phyloP scores from a whole-genome alignment of 495 filamentous ascomycete genomes.

The Amorphotheca resinae region DNA sequence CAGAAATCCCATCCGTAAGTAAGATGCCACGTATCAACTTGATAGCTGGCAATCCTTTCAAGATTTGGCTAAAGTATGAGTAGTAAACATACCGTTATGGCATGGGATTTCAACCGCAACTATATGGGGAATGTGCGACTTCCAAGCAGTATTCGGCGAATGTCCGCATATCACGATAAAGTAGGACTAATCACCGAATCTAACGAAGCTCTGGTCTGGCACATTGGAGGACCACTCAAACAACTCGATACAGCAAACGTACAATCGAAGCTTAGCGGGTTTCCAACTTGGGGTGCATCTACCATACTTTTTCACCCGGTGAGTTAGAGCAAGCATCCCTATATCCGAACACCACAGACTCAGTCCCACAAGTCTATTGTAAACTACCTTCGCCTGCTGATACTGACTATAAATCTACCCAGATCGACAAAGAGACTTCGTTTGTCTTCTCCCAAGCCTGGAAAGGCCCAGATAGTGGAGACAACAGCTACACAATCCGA shows the following conservation, averaged over 20 bases:
- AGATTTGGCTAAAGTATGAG: background rate
- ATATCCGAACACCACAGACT: no score
- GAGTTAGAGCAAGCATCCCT: background rate
- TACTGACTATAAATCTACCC: no score
- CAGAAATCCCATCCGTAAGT: slow-evolving; percentile 1
- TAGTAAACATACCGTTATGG: background rate
- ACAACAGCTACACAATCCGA: background rate
- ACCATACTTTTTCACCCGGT: background rate
- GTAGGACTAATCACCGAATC: slow-evolving; percentile 10
- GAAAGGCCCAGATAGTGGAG: background rate
- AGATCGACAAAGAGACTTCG: background rate
- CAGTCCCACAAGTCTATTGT: no score
- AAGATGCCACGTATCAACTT: background rate
- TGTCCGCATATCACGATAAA: slow-evolving; percentile 3
- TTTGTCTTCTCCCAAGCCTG: background rate
- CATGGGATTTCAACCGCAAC: background rate
- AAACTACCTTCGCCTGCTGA: no score
- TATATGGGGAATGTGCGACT: slow-evolving; percentile 4
- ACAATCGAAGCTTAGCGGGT: background rate
- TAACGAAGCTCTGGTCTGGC: slow-evolving; percentile 13
- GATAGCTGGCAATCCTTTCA: background rate
- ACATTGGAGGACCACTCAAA: slow-evolving; percentile 7
- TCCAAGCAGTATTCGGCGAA: background rate
- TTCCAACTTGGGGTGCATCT: background rate
- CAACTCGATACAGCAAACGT: background rate